These are phyloP conservation scores for Thymus quinquecostatus DNA, from an alignment of 257 asterid genomes.

Conservation along the genomic window DNA sequence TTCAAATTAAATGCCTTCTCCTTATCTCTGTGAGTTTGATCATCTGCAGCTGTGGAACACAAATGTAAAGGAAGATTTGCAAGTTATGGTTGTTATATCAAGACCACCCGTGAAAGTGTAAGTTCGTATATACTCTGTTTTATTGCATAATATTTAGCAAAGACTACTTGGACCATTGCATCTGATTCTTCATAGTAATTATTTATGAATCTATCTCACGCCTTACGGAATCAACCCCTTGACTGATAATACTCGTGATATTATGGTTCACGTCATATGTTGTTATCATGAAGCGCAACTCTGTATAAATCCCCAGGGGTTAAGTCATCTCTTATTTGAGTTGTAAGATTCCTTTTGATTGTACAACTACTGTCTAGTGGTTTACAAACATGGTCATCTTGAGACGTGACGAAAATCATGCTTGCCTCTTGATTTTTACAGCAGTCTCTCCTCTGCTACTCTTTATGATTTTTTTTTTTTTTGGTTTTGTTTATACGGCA, in stretches of 20 bases:
- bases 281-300: neutral
- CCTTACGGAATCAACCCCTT: neutral
- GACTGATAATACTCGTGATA: neutral
- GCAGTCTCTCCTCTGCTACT: neutral
- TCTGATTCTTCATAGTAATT: neutral
- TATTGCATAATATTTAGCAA: no score
- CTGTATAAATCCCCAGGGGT: neutral
- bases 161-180: neutral
- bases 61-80: conserved; percentile 66
- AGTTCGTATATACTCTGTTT: conserved; percentile 32
- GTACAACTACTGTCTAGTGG: neutral
- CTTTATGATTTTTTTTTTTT: neutral
- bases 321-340: neutral
- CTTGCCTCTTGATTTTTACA: no score
- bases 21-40: neutral
- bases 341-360: no score
- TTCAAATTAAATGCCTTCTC: neutral
- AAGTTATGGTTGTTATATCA: conserved; percentile 72
- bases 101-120: conserved; percentile 94
- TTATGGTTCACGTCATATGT: neutral
- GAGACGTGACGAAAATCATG: conserved; percentile 3
- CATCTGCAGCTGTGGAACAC: conserved; percentile 75
- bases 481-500: neutral
- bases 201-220: neutral
- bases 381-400: neutral